These are phyloP conservation scores for Beauveria caledonica DNA, from an alignment of 2,329 filamentous ascomycete genomes.

Conservation along the genomic window DNA sequence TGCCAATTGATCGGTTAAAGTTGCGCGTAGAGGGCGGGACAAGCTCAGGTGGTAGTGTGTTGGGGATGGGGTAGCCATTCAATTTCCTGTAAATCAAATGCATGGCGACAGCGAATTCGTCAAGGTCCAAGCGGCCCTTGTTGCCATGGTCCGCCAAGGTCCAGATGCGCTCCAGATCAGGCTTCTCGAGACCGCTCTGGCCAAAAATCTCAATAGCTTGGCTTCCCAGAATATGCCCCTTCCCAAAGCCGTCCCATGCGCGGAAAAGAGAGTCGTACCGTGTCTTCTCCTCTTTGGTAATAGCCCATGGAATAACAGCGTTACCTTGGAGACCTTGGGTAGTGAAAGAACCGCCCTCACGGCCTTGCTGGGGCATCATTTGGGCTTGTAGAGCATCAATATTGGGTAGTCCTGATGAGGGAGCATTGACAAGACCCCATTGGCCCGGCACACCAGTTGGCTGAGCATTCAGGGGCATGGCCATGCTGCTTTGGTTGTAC, in stretches of 20 bases:
- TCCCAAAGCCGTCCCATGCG: conserved; percentile 91
- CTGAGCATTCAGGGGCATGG: conserved; percentile 72
- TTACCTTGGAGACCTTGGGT: conserved; percentile 85
- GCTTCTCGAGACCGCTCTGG: conserved; percentile 86
- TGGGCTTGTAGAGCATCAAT: conserved; percentile 86
- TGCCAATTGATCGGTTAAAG: conserved; percentile 84
- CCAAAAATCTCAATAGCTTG: conserved; percentile 96
- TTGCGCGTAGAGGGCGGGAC: conserved; percentile 92
- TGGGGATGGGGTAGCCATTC: conserved; percentile 89
- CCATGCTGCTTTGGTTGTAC: conserved; percentile 57
- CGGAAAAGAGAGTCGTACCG: conserved; percentile 92
- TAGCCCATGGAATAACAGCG: conserved; percentile 94
- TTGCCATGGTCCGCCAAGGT: conserved; percentile 90
- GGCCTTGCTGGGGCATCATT: conserved; percentile 95
- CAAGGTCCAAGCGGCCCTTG: conserved; percentile 86
- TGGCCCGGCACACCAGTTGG: conserved; percentile 89
- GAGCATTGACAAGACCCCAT: conserved; percentile 97
- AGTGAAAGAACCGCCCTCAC: conserved; percentile 74
- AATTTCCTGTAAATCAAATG: conserved; percentile 96
- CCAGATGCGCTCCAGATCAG: conserved; percentile 88
- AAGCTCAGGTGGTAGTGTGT: conserved; percentile 79
- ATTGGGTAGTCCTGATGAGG: conserved; percentile 80
- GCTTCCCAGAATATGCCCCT: conserved; percentile 84
- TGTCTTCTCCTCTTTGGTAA: conserved; percentile 97
- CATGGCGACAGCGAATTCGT: conserved; percentile 98